Base-by-base conservation (phyloP, 2,329 filamentous ascomycete genomes). In the Paecilomyces sp. region DNA sequence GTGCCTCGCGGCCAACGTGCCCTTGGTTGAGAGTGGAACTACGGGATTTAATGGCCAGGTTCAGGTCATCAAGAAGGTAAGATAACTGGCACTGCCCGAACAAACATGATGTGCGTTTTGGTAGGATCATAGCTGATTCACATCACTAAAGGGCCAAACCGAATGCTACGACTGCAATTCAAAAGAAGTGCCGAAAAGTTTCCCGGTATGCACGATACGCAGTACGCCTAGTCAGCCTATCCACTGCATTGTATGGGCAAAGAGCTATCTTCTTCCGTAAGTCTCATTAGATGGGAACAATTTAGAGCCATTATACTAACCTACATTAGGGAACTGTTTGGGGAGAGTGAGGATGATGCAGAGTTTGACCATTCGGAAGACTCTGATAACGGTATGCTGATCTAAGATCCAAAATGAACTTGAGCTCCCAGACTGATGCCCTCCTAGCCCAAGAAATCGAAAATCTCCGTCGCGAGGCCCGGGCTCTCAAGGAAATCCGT, bases 1-100 rank as follows among this genome's bases (percentile, higher is more conserved):
- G 94, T 97, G 94, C 69, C 77, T 99, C 65, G 91, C 92, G 1
- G 92, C 94, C 11, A 84, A 94, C 68, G 86, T 97, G 28, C 92
- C 94, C 11, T 78, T 99, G 64, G 89, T 99, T 58, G 94, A 99
- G 79, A 97, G 93, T 72, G 94, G 94, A 50, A 99, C 94, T 0
- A 97, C 94, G 0, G 94, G 94, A 1, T 99, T 97, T 80, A 96
- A 96, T 69, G 94, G 94, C 22, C 93, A 99, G 73, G 93, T 97
- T 3, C 93, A 97, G 75, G 91, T 96, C 24, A 99, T 99, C 74
- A 92, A 91, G 74, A 93, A 92, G 77, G 82, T 83, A 67, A 30
- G 34, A 28, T 53, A 15, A 47, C 18, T 30, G 12, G 4, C 33
- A 34, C 7, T 6, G 24, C 15, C 12, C 4, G 12, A 18, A 33